Base-by-base conservation (phyloP, 768 basidiomycete genomes). In the Neoboletus magnificus region DNA sequence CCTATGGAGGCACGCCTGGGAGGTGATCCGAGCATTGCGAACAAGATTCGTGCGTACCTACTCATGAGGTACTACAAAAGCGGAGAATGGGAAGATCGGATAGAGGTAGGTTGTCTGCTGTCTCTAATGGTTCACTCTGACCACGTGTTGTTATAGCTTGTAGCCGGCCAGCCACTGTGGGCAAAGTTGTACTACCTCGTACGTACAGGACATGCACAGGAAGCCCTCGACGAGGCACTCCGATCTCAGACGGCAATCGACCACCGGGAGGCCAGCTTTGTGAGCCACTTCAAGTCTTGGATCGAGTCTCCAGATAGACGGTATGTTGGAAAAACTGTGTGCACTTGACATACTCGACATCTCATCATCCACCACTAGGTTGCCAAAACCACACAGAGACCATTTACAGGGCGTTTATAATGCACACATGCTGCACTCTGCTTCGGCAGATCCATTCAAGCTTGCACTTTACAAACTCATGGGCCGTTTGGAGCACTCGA, bases 381-480 rank as follows among this genome's bases (percentile, higher is more conserved):
- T 92, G 37, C 82, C 89, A 5, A 87, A 85, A 72, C 76, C 81
- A 0, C 83, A 89, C 61, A 81, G 87, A 5, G 92, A 95, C 62
- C 87, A 92, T 53, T 78, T 98, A 3, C 86, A 89, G 61, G 79
- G 85, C 0, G 77, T 85, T 2, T 92, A 91, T 69, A 91, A 91
- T 62, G 84, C 90, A 0, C 91, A 93, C 62, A 91, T 98, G 84
- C 71, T 95, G 35, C 93, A 94, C 70, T 86, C 91, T 5, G 82
- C 89, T 20, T 87, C 86, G 3, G 85, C 85, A 16, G 97, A 98
- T 70, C 95, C 95, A 0, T 98, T 94, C 81, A 98, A 98, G 69
- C 84, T 95, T 51, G 95, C 94, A 0, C 71, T 99, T 32, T 98
- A 97, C 78, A 98, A 97, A 71, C 77, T 99, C 35, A 89, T 98